A percentile compares a stretch with the other conserved stretches of the same genome.
Evolutionary conservation across 2,329 filamentous ascomycete genomes (phyloP).

Genomic region (Gaeumannomyces tritici): DNA sequence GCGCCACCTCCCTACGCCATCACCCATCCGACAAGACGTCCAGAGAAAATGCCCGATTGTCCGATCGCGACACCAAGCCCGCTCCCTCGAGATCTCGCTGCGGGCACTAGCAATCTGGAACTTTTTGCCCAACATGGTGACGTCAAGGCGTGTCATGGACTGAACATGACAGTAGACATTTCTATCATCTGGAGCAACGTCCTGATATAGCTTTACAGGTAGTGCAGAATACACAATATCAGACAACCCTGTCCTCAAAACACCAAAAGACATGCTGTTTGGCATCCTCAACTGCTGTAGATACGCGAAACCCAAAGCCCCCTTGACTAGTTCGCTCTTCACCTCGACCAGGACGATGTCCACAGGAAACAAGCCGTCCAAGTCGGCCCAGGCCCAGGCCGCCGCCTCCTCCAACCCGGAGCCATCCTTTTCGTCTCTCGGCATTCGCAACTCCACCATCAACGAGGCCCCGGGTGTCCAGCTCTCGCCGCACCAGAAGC

Average conservation of each 20-base stretch:
- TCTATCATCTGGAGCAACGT: no score
- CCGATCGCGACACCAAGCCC: background rate
- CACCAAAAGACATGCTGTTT: background rate
- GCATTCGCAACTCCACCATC: constrained; percentile 45
- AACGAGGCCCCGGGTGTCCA: constrained; percentile 39
- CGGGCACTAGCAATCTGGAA: no score
- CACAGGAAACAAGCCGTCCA: constrained; percentile 16
- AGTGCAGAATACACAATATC: background rate
- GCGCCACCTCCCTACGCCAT: background rate
- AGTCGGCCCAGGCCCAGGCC: constrained; percentile 16
- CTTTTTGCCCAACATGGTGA: background rate
- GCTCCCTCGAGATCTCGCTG: background rate
- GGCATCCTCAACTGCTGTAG: background rate
- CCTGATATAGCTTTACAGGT: no score
- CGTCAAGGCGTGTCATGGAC: constrained; percentile 1
- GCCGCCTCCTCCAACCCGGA: constrained; percentile 5
- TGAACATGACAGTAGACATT: background rate
- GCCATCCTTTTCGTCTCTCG: constrained; percentile 17
- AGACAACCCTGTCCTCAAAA: background rate
- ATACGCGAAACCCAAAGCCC: background rate
- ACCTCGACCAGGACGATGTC: constrained; percentile 14
- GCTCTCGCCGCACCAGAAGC: constrained; percentile 38
- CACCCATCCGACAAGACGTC: no score
- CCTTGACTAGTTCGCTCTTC: background rate
- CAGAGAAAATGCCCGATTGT: background rate